phyloP scores from a whole-genome alignment of 345 rosid genomes.

The Adansonia digitata region DNA sequence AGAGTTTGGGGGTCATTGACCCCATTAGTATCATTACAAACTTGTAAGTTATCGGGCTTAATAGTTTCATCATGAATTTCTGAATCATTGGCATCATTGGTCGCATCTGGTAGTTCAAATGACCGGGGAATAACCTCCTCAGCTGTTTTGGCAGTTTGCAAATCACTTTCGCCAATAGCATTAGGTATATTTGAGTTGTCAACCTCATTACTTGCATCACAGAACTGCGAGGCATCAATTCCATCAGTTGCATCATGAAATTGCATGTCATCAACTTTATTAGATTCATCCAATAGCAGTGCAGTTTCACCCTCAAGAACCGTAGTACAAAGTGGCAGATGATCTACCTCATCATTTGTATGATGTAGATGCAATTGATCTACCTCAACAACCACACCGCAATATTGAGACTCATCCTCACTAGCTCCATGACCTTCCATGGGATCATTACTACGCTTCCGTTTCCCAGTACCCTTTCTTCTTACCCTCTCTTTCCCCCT shows the following conservation, averaged over 20 bases:
- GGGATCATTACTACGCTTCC: slow-evolving; percentile 57
- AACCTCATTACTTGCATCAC: slow-evolving; percentile 26
- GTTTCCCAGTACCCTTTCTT: slow-evolving; percentile 62
- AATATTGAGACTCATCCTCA: slow-evolving; percentile 50
- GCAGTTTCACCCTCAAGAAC: slow-evolving; percentile 35
- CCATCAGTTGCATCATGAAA: slow-evolving; percentile 23
- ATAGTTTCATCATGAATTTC: slow-evolving; percentile 18
- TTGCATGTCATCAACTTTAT: slow-evolving; percentile 28
- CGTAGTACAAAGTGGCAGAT: slow-evolving; percentile 28
- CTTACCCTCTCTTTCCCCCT: slow-evolving; percentile 83
- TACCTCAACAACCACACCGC: slow-evolving; percentile 44
- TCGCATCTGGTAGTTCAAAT: slow-evolving; percentile 29
- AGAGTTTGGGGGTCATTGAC: slow-evolving; percentile 10
- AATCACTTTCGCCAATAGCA: slow-evolving; percentile 15
- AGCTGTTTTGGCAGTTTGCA: slow-evolving; percentile 18
- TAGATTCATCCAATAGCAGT: slow-evolving; percentile 29
- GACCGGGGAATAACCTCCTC: slow-evolving; percentile 20
- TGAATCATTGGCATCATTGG: slow-evolving; percentile 35
- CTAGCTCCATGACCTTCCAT: slow-evolving; percentile 49
- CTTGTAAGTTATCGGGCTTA: slow-evolving; percentile 14
- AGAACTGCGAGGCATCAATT: slow-evolving; percentile 43
- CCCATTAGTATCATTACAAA: slow-evolving; percentile 14
- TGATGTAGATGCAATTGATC: slow-evolving; percentile 42
- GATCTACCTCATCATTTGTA: slow-evolving; percentile 26
- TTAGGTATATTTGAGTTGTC: slow-evolving; percentile 16